Conservation (phyloP, 345 rosid genomes). For the Camelina neglecta region DNA sequence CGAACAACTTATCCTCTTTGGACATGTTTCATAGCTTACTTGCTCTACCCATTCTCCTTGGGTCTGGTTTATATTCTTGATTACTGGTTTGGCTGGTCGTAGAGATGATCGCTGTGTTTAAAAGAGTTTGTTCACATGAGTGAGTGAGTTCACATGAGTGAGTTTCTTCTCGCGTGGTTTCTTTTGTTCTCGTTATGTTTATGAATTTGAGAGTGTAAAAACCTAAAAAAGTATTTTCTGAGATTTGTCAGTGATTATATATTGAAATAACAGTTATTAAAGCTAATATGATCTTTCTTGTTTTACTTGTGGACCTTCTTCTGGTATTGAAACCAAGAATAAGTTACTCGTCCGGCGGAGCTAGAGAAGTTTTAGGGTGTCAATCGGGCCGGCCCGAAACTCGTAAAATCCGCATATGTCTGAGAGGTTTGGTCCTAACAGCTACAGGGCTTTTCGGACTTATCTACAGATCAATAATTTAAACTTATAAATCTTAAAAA, state of each 20-base stretch:
- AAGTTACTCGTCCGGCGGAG: not conserved
- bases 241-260: constrained; percentile 29
- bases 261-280: constrained; percentile 9
- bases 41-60: constrained; percentile 83
- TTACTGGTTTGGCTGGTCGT: constrained; percentile 87
- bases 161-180: constrained; percentile 7
- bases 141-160: constrained; percentile 26
- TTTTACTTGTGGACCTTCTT: not conserved
- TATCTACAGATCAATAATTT: too few relatives aligned
- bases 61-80: constrained; percentile 88
- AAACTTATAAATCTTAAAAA: too few relatives aligned
- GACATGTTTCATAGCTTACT: constrained; percentile 73
- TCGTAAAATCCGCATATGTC: too few relatives aligned
- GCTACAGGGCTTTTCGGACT: too few relatives aligned
- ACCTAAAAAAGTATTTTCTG: not conserved
- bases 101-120: constrained; percentile 46
- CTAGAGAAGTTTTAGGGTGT: too few relatives aligned
- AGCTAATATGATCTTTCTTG: constrained; percentile 27
- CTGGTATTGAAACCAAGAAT: not conserved
- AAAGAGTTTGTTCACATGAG: constrained; percentile 26
- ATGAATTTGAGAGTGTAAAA: constrained; percentile 24
- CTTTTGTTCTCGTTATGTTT: not conserved
- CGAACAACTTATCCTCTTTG: constrained; percentile 90
- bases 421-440: too few relatives aligned
- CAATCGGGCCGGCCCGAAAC: too few relatives aligned